These are phyloP conservation scores for Vanrija pseudolonga DNA, from an alignment of 1,284 basidiomycete genomes.

Conservation along the genomic window DNA sequence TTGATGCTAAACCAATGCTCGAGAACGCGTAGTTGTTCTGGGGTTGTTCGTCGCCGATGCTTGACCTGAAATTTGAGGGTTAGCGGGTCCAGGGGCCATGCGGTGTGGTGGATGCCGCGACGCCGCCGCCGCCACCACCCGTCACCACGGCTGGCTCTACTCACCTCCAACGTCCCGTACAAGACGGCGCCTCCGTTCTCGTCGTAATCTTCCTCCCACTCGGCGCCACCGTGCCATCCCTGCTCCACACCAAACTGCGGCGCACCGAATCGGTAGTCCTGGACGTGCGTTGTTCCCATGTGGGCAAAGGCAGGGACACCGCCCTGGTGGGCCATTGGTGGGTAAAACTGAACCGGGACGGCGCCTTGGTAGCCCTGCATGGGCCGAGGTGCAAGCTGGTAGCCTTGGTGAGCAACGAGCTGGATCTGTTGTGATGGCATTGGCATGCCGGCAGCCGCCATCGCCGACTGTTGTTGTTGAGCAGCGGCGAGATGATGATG, in stretches of 20 bases:
- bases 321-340: neutral
- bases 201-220: slow-evolving; percentile 26
- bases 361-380: neutral
- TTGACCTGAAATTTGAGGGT: slow-evolving; percentile 59
- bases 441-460: slow-evolving; percentile 1
- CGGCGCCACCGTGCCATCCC: slow-evolving; percentile 13
- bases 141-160: neutral
- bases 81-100: neutral
- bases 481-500: neutral
- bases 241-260: slow-evolving; percentile 8
- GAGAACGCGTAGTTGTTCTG: slow-evolving; percentile 75
- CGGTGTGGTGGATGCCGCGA: neutral
- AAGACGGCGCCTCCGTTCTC: slow-evolving; percentile 21
- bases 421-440: slow-evolving; percentile 4
- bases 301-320: slow-evolving; percentile 2
- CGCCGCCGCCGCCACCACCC: neutral
- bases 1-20: slow-evolving; percentile 79
- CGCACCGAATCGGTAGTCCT: slow-evolving; percentile 13
- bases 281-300: slow-evolving; percentile 11
- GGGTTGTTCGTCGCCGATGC: slow-evolving; percentile 78
- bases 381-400: neutral
- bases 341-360: slow-evolving; percentile 11
- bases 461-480: slow-evolving; percentile 5
- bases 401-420: neutral
- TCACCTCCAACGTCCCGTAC: slow-evolving; percentile 27